Conservation (phyloP, 345 rosid species). For the Eucalyptus globulus region DNA sequence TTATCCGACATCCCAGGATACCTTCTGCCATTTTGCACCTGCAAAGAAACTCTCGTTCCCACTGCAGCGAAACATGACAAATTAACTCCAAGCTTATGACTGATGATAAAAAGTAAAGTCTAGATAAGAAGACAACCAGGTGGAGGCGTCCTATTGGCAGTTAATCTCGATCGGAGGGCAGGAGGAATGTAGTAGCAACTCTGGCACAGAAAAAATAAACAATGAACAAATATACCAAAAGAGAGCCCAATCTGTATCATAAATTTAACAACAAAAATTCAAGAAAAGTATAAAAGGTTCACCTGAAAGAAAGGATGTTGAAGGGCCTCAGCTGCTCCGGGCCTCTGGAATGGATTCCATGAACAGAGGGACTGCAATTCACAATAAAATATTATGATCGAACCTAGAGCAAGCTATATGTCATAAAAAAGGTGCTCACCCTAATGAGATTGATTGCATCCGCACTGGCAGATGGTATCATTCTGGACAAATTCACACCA, state of each 20-base stretch:
- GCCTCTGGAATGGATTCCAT: constrained; percentile 13
- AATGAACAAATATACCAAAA: neutral
- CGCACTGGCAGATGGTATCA: constrained; percentile 12
- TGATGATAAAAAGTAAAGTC: neutral
- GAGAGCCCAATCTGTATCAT: neutral
- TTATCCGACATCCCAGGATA: constrained; percentile 20
- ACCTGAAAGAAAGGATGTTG: constrained; percentile 17
- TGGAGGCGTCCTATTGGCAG: constrained; percentile 44
- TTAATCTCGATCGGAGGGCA: neutral
- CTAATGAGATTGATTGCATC: constrained; percentile 5
- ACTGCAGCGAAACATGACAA: constrained; percentile 11
- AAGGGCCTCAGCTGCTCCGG: constrained; percentile 8
- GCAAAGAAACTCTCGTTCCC: constrained; percentile 30
- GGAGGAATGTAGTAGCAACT: constrained; percentile 7
- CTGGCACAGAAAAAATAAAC: neutral
- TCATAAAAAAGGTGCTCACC: neutral
- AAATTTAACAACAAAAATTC: neutral
- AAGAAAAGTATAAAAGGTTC: neutral
- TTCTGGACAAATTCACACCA: neutral
- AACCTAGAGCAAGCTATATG: neutral
- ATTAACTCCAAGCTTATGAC: neutral
- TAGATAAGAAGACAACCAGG: constrained; percentile 24
- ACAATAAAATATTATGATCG: neutral
- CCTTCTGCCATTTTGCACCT: constrained; percentile 30
- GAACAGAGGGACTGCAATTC: constrained; percentile 2